These are phyloP conservation scores for Prunus yedoensis DNA, from an alignment of 331 rosid genomes.

Conservation along the genomic window DNA sequence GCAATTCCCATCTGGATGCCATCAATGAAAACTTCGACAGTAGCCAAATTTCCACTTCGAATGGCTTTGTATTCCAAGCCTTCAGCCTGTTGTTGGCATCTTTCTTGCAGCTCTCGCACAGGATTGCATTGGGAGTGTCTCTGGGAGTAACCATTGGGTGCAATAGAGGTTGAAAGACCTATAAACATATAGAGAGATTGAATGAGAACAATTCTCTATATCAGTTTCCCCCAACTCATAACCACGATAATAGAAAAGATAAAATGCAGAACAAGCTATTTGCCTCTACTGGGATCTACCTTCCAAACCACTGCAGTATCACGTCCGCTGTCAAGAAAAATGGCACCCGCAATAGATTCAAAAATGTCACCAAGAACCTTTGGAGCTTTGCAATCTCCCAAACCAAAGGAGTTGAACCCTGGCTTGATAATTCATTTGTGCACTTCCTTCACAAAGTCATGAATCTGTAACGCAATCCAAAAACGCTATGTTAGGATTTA, in stretches of 20 bases:
- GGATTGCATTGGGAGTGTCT: slow-evolving; percentile 99
- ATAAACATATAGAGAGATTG: slow-evolving; percentile 5
- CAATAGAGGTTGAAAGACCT: slow-evolving; percentile 94
- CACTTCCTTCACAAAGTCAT: slow-evolving; percentile 94
- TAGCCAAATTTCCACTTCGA: slow-evolving; percentile 83
- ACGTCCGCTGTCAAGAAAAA: slow-evolving; percentile 84
- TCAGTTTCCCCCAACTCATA: slow-evolving; percentile 18
- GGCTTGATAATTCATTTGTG: slow-evolving; percentile 75
- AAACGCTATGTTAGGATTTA: background rate
- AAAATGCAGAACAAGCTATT: background rate
- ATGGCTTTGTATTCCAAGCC: slow-evolving; percentile 93
- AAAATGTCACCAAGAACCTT: slow-evolving; percentile 99
- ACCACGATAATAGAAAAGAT: slow-evolving; percentile 2
- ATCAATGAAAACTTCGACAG: slow-evolving; percentile 95
- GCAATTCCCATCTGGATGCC: slow-evolving; percentile 86
- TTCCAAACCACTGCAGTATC: slow-evolving; percentile 78
- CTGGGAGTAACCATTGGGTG: slow-evolving; percentile 99
- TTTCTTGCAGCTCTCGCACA: slow-evolving; percentile 96
- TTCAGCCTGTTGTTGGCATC: slow-evolving; percentile 99
- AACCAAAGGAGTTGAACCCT: slow-evolving; percentile 97
- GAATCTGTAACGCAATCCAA: slow-evolving; percentile 54
- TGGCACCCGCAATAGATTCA: slow-evolving; percentile 97
- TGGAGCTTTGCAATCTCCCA: slow-evolving; percentile 99
- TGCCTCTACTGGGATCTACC: slow-evolving; percentile 35
- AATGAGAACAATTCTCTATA: slow-evolving; percentile 10